Base-by-base conservation (phyloP, 1,139 yeast species). In the Blastobotrys illinoisensis region DNA sequence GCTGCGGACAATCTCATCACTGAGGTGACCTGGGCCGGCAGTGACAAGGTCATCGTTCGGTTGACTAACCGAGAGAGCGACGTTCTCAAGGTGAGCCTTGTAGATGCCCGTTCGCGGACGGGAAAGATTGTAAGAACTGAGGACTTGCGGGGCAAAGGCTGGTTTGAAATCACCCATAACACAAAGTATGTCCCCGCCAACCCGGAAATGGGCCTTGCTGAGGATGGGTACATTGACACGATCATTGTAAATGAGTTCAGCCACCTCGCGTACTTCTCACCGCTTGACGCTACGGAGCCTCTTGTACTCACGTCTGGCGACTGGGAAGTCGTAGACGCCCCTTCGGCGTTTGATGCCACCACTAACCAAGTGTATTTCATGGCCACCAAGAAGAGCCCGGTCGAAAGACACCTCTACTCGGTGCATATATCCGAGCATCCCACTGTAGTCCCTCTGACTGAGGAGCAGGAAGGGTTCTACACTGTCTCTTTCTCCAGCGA, bases 141-240 rank as follows among this genome's bases (percentile, higher is more conserved):
- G 4, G 76, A 84, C 58, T 71, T 83, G 0, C 53, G 61, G 23
- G 66, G 62, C 18, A 57, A 80, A 81, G 67, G 79, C 58, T 74
- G 85, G 89, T 89, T 91, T 75, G 99, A 93, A 67, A 83, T 91
- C 44, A 80, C 88, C 7, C 88, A 85, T 59, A 82, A 85, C 61
- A 83, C 95, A 0, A 71, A 80, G 36, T 85, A 73, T 64, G 77
- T 93, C 45, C 96, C 97, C 7, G 79, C 80, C 56, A 81, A 86
- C 58, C 58, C 66, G 5, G 65, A 63, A 0, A 59, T 59, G 1
- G 75, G 72, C 9, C 71, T 81, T 28, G 56, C 63, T 0, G 71
- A 71, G 0, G 75, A 74, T 50, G 87, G 91, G 0, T 93, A 88
- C 65, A 74, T 93, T 53, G 98, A 93, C 65, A 78, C 83, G 3